Conservation (phyloP, 2,329 filamentous ascomycete genomes). For the Blastomyces emzantsi region DNA sequence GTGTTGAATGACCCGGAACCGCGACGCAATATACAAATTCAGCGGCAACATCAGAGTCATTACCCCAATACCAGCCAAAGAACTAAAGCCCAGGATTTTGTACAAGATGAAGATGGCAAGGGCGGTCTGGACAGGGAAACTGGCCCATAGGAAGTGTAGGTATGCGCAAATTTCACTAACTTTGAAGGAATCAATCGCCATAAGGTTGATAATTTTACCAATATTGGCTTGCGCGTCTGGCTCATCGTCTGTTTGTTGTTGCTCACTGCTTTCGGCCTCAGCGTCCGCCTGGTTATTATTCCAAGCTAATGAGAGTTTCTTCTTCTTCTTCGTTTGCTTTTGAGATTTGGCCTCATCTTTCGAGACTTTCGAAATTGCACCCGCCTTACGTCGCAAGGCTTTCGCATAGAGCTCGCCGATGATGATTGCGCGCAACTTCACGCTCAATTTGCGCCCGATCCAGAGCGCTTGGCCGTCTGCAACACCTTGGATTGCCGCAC, state of each 20-base stretch:
- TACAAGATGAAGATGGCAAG: conserved; percentile 78
- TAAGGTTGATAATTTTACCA: conserved; percentile 98
- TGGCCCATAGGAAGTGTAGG: conserved; percentile 88
- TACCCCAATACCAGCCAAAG: conserved; percentile 82
- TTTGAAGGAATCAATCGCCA: conserved; percentile 99
- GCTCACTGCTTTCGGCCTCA: conserved; percentile 20
- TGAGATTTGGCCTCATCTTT: conserved; percentile 49
- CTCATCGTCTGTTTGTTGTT: conserved; percentile 23
- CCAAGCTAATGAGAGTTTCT: conserved; percentile 48
- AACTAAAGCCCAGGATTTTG: conserved; percentile 81
- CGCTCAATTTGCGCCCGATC: conserved; percentile 90
- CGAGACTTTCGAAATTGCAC: conserved; percentile 64
- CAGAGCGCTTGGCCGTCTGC: conserved; percentile 80
- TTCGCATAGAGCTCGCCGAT: conserved; percentile 98
- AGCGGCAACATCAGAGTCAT: conserved; percentile 83
- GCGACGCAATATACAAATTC: conserved; percentile 80
- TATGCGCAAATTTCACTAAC: conserved; percentile 92
- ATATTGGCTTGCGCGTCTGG: conserved; percentile 72
- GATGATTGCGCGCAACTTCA: conserved; percentile 85
- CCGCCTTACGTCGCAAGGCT: conserved; percentile 80
- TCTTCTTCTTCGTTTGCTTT: conserved; percentile 37
- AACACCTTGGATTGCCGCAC: conserved; percentile 71
- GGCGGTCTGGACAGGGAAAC: conserved; percentile 77
- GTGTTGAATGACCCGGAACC: conserved; percentile 80
- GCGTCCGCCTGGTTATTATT: conserved; percentile 28